Base-by-base conservation (phyloP, 306 rosid species). In the Castanospermum australe region DNA sequence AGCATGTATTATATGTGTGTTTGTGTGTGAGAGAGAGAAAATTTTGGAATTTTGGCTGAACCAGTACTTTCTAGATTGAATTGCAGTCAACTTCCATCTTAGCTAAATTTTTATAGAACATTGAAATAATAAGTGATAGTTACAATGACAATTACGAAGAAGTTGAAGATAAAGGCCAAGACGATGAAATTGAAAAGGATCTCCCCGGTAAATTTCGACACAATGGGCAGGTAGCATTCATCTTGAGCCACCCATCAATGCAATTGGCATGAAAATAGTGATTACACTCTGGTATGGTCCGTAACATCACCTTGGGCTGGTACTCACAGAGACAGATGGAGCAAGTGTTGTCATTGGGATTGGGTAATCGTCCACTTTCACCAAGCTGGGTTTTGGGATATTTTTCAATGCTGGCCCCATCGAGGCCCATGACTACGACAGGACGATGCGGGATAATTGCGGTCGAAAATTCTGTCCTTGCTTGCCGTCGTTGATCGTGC, bases 191-290 rank as follows among this genome's bases (percentile, higher is more conserved):
- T 2, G 80, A 42, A 8, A 81, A 80, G 6, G 83, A 42, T 0
- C 42, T 65, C 3, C 84, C 82, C 0, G 90, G 90, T 7, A 88
- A 84, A 41, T 83, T 88, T 1, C 94, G 77, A 13, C 94, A 90
- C 4, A 90, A 50, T 0, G 94, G 94, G 41, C 92, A 90, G 0
- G 94, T 78, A 6, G 86, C 84, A 20, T 86, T 88, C 80, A 86
- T 48, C 68, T 68, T 86, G 12, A 90, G 90, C 94, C 94, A 90
- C 11, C 82, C 85, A 48, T 90, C 92, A 0, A 88, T 60, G 64
- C 94, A 88, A n/a, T 22, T 44, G 8, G 73, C 81, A 48, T 90
- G 94, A 72, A 82, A 90, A 48, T 86, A 90, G 64, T 88, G 94
- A 36, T 66, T 73, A 52, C 92, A 90, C 5, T 86, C 85, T 1